Base-by-base conservation (phyloP, 768 basidiomycete genomes). In the Hydnomerulius pinastri region DNA sequence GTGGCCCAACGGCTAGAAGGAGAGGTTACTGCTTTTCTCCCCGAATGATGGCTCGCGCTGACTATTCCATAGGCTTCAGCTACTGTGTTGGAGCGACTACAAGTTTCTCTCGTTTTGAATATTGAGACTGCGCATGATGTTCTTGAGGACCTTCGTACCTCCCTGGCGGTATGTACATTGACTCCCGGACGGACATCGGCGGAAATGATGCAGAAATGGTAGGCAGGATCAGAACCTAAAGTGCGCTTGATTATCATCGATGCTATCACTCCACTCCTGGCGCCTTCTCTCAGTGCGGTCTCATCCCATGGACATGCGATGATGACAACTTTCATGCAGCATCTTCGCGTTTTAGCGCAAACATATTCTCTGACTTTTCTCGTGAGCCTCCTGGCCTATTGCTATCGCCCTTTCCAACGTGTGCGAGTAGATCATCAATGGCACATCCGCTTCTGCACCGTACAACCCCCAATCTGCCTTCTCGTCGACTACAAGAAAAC, bases 241-340 rank as follows among this genome's bases (percentile, higher is more conserved):
- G 67, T 71, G 35, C 74, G 72, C 23, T 79, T 77, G 42, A 59
- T 91, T 7, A 80, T 90, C 10, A 73, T 92, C 25, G 89, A 91
- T 61, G 61, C 74, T 15, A 70, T 90, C 33, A 86, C 88, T 2
- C 72, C 83, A 13, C 73, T 91, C 21, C 61, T 91, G 11, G 77
- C 79, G 8, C 83, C 86, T 1, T 69, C 78, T 37, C 72, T 91
- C 18, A 87, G 79, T 57, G 80, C 79, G 0, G 72, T 81, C 3
- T 85, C 88, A 4, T 79, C 86, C 2, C 81, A 89, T 69, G 89
- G 90, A 4, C 89, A 92, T 62, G 83, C 87, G 0, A 69, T 79
- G 15, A 90, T 90, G 87, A 78, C 77, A 0, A 75, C 77, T 2
- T 80, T 90, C 48, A 88, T 90, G 83, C 78, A 76, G 2, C 77